Evolutionary conservation across 306 rosid species (phyloP).

Genomic region (Crotalaria pallida): DNA sequence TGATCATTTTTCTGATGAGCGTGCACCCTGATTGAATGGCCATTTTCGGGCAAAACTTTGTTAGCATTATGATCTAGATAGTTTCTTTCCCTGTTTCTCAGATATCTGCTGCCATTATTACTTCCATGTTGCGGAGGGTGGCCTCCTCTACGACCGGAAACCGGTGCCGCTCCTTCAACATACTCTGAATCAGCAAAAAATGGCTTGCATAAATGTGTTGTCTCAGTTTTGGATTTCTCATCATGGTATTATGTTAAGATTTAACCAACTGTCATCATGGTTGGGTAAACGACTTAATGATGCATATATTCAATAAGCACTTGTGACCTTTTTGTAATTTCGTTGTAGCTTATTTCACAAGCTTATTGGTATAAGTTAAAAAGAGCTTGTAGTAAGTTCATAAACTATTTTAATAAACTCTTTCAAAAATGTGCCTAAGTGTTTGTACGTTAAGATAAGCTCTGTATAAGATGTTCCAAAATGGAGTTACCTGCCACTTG

Average conservation of each 20-base stretch:
- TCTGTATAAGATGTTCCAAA: too few species aligned
- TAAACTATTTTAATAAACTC: too few species aligned
- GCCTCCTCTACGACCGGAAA: slow-evolving; percentile 36
- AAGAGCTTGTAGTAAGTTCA: too few species aligned
- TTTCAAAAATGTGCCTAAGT: too few species aligned
- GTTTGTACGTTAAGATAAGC: too few species aligned
- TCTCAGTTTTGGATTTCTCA: slow-evolving; percentile 14
- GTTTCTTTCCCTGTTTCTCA: slow-evolving; percentile 35
- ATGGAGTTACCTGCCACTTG: too few species aligned
- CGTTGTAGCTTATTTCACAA: too few species aligned
- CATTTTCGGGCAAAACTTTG: slow-evolving; percentile 32
- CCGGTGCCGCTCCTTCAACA: slow-evolving; percentile 31
- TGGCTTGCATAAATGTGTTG: slow-evolving; percentile 17
- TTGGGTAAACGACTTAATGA: too few species aligned
- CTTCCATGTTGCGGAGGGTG: slow-evolving; percentile 25
- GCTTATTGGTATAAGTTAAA: too few species aligned
- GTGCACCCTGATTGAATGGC: slow-evolving; percentile 35
- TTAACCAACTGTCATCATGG: neutral
- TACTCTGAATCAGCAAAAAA: slow-evolving; percentile 53
- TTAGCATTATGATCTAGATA: slow-evolving; percentile 22
- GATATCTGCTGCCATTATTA: slow-evolving; percentile 35
- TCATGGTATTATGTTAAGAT: neutral
- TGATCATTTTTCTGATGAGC: slow-evolving; percentile 25
- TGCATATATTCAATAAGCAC: too few species aligned
- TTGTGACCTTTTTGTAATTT: too few species aligned